Base-by-base conservation (phyloP, 2,329 filamentous ascomycete species). In the Teratosphaeria gauchensis region DNA sequence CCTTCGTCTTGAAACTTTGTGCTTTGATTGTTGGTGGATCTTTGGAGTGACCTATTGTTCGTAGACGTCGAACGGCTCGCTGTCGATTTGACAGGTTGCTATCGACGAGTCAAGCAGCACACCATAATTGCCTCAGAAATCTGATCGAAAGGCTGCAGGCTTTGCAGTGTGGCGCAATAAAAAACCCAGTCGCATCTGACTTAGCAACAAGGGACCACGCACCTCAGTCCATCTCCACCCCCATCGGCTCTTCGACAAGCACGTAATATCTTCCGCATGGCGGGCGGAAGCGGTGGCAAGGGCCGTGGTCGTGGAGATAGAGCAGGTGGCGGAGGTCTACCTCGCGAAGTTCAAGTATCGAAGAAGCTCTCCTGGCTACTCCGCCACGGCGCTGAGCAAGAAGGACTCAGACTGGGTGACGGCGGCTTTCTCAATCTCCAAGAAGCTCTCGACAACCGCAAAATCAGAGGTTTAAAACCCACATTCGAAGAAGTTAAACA, bases 401-500 rank as follows among this genome's bases (percentile, higher is more conserved):
- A 87, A 71, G 80, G 81, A 1, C 71, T 88, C 57, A 77, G 76
- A 63, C 76, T 87, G 62, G 79, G 81, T 58, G 73, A 75, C 21
- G 80, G 82, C 38, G 85, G 85, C 14, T 88, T 84, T 69, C 79
- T 83, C 28, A 82, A 79, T 64, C 79, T 86, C 32, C 73, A 75
- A 32, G 83, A 85, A 62, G 76, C 85, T 64, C 76, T 87, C 38
- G 74, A 75, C 66, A 84, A 82, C 71, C 77, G 77, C 56, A 81
- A 79, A 52, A 74, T 96, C 57, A 83, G 82, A 62, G 84, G 82
- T 3, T 79, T 95, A 9, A 80, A 88, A 61, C 82, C 88, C n/a
- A 88, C 87, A 0, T 82, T 96, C 59, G 75, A 79, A 2, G 92
- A 96, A 64, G 80, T 99, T 62, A 78, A 82, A 57, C 72, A 79